Conservation (phyloP, 805 yeast species). For the Candida alai region DNA sequence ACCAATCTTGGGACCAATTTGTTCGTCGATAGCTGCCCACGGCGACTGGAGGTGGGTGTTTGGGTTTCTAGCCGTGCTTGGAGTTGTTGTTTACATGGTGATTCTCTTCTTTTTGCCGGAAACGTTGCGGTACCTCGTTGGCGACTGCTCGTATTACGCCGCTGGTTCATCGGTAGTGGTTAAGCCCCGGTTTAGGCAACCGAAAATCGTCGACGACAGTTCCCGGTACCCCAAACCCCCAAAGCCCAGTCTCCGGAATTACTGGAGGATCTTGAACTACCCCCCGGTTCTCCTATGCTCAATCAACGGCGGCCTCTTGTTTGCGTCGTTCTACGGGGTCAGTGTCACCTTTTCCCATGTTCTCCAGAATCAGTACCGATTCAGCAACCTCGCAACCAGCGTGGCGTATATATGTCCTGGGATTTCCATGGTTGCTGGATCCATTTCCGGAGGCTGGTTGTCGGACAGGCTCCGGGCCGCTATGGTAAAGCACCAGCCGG, state of each 20-base stretch:
- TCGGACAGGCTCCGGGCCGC: conserved; percentile 37
- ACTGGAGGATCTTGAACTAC: conserved; percentile 33
- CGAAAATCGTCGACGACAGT: conserved; percentile 16
- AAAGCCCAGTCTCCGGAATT: conserved; percentile 36
- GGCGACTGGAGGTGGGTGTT: conserved; percentile 34
- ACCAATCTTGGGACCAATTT: conserved; percentile 34
- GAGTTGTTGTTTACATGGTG: conserved; percentile 18
- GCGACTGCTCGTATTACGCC: conserved; percentile 28
- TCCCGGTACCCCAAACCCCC: conserved; percentile 42
- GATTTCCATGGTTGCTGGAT: conserved; percentile 44
- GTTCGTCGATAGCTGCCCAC: conserved; percentile 23
- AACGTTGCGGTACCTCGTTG: conserved; percentile 36
- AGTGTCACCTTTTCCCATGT: conserved; percentile 46
- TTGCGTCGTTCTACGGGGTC: conserved; percentile 52
- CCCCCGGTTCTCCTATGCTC: conserved; percentile 46
- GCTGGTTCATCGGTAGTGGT: conserved; percentile 18
- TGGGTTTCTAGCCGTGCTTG: conserved; percentile 28
- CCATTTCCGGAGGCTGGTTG: conserved; percentile 45
- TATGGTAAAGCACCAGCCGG: conserved; percentile 22
- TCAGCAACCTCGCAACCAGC: conserved; percentile 33
- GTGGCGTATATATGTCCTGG: conserved; percentile 55
- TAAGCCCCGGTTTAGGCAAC: conserved; percentile 25
- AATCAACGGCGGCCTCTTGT: conserved; percentile 45
- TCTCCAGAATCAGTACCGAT: conserved; percentile 35
- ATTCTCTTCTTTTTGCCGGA: conserved; percentile 35